Conservation (phyloP, 192 early-diverging fungal species). For the Jimgerdemannia flammicorona region DNA sequence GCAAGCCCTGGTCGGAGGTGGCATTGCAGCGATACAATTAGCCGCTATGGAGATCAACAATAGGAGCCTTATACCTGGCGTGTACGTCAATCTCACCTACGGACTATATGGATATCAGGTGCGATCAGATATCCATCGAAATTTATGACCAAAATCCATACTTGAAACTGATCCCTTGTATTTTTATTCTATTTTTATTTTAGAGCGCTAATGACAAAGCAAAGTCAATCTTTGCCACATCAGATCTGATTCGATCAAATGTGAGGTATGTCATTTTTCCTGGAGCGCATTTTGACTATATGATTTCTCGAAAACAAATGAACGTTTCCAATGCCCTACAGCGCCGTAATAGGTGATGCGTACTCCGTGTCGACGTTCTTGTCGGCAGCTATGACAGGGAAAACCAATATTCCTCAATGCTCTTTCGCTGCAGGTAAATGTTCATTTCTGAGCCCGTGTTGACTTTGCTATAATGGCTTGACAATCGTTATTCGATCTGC, state of each 20-base stretch:
- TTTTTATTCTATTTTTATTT: neutral
- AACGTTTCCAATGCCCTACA: neutral
- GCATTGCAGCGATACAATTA: neutral
- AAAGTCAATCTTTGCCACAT: neutral
- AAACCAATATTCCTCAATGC: neutral
- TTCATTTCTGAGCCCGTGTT: neutral
- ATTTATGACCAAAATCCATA: no score
- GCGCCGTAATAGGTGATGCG: neutral
- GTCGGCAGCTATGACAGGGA: neutral
- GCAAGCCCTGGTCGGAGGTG: neutral
- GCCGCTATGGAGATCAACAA: neutral
- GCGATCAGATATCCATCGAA: neutral
- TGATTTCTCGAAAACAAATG: neutral
- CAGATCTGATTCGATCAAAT: neutral
- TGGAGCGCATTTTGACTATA: neutral
- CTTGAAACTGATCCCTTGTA: neutral
- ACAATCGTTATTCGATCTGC: no score
- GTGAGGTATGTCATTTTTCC: neutral
- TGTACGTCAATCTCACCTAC: neutral
- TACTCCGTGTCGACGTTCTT: neutral
- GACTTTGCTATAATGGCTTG: neutral
- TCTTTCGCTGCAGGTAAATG: neutral
- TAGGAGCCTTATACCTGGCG: neutral
- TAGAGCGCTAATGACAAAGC: neutral
- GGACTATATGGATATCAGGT: neutral